Evolutionary conservation across 1,284 basidiomycete genomes (phyloP).

Genomic region (Cutaneotrichosporon cavernicola): DNA sequence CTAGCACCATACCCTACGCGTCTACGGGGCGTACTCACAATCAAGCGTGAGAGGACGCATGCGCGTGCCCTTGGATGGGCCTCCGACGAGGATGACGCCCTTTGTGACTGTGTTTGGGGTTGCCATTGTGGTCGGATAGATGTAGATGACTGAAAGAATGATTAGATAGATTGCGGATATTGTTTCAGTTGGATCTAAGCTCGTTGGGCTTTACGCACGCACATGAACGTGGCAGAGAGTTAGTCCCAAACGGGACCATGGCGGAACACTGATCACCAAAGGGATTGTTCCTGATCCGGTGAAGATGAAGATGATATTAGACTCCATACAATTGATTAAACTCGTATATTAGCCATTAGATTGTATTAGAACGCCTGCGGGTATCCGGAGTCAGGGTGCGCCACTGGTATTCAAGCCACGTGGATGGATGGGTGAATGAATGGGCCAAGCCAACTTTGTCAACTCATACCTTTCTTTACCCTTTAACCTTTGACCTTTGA

Average conservation of each 20-base stretch:
- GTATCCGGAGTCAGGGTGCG: too few relatives aligned
- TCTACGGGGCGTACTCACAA: conserved; percentile 35
- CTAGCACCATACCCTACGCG: background rate
- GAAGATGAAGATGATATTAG: background rate
- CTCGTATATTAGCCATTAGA: background rate
- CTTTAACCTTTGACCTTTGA: too few relatives aligned
- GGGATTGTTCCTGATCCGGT: background rate
- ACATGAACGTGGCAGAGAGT: conserved; percentile 3
- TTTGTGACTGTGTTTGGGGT: conserved; percentile 35
- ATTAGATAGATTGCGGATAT: background rate
- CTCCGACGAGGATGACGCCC: conserved; percentile 52
- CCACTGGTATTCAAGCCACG: too few relatives aligned
- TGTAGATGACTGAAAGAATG: conserved; percentile 5
- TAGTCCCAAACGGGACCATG: too few relatives aligned
- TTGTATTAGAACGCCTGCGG: too few relatives aligned
- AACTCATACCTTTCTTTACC: too few relatives aligned
- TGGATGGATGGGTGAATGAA: too few relatives aligned
- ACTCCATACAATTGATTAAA: background rate
- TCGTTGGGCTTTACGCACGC: background rate
- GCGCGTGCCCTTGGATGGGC: conserved; percentile 54
- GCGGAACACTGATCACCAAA: background rate
- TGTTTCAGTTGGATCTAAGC: background rate
- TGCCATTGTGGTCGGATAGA: conserved; percentile 31
- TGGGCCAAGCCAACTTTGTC: too few relatives aligned
- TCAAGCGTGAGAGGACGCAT: conserved; percentile 57